These are phyloP conservation scores for Gnaphalium uliginosum DNA, from an alignment of 129 eudicot genomes.

Conservation along the genomic window DNA sequence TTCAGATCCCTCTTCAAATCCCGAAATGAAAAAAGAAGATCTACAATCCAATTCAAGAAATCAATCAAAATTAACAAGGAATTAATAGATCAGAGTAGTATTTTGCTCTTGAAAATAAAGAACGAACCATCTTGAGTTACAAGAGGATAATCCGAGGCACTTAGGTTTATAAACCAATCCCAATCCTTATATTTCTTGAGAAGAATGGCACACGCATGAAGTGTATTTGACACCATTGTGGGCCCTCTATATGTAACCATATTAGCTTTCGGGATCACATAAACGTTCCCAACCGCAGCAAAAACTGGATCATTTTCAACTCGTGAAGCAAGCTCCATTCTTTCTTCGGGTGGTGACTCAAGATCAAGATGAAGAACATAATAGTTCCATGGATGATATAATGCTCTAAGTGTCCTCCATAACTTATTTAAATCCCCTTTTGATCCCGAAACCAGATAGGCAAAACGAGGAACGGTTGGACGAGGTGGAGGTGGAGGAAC, in stretches of 20 bases:
- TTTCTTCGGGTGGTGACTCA: constrained; percentile 67
- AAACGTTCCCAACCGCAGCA: constrained; percentile 63
- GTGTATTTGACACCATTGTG: constrained; percentile 88
- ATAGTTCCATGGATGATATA: constrained; percentile 86
- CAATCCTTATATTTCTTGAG: constrained; percentile 62
- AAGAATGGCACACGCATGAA: constrained; percentile 93
- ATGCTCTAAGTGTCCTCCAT: constrained; percentile 75
- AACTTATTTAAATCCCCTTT: constrained; percentile 78
- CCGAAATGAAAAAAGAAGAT: constrained; percentile 69
- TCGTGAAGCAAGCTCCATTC: constrained; percentile 71
- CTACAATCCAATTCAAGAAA: constrained; percentile 43
- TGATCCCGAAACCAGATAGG: constrained; percentile 87
- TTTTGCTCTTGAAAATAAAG: constrained; percentile 1
- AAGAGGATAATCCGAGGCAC: constrained; percentile 92
- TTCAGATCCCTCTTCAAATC: constrained; percentile 63
- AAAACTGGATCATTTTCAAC: constrained; percentile 62
- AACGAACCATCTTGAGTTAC: constrained; percentile 92
- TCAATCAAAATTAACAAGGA: not conserved
- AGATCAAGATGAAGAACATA: constrained; percentile 90
- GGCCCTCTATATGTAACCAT: constrained; percentile 95
- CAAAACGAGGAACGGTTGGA: constrained; percentile 57
- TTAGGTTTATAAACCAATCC: constrained; percentile 97
- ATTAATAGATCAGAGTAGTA: not conserved
- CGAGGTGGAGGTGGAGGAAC: not conserved
- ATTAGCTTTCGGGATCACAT: constrained; percentile 67